Evolutionary conservation across 148 eudicot genomes (phyloP).

Genomic region (Pharnaceum exiguum): DNA sequence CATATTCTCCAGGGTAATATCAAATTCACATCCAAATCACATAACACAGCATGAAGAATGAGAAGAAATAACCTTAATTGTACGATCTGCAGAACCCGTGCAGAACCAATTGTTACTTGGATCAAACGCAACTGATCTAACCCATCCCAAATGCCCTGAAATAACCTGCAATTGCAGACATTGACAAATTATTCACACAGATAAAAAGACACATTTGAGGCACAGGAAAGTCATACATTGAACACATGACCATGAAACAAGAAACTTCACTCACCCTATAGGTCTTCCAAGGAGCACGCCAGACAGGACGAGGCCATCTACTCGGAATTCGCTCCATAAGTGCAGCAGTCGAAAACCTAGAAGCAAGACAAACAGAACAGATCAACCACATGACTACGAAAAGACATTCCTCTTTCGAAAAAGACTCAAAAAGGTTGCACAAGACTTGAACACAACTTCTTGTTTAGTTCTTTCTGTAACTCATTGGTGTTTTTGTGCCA

Average conservation of each 20-base stretch:
- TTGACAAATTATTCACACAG: neutral
- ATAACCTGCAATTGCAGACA: slow-evolving; percentile 59
- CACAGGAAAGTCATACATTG: neutral
- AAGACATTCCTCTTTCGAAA: no score
- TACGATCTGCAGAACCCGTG: slow-evolving; percentile 98
- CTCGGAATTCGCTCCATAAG: slow-evolving; percentile 90
- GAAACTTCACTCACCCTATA: slow-evolving; percentile 58
- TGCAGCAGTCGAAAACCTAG: slow-evolving; percentile 60
- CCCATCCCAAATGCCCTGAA: slow-evolving; percentile 99
- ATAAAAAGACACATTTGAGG: neutral
- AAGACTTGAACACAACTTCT: no score
- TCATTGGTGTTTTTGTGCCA: no score
- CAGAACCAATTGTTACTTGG: slow-evolving; percentile 96
- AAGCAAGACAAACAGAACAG: neutral
- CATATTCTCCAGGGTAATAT: neutral
- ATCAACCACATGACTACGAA: neutral
- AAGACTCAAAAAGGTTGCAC: no score
- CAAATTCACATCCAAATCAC: neutral
- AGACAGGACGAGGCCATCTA: slow-evolving; percentile 79
- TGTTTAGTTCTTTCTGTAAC: no score
- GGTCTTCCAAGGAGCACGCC: slow-evolving; percentile 91
- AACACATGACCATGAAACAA: neutral
- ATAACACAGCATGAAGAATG: neutral
- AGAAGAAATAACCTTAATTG: slow-evolving; percentile 63
- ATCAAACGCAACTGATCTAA: slow-evolving; percentile 91